A percentile compares a stretch with the other conserved stretches of the same genome.
Evolutionary conservation across 345 rosid genomes (phyloP).

Genomic region (Corymbia maculata): DNA sequence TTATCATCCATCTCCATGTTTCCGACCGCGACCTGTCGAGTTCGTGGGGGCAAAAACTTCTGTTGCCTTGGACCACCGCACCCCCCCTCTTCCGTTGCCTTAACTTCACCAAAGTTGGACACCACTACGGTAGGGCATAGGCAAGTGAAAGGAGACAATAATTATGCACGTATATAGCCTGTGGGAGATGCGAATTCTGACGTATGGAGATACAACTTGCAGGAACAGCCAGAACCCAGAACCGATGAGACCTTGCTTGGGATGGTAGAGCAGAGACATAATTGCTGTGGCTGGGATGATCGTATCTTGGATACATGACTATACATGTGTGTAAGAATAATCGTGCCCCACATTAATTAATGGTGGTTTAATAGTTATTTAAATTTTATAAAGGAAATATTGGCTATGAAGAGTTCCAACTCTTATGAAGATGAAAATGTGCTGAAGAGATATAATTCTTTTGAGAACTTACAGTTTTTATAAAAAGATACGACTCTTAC

Average conservation of each 20-base stretch:
- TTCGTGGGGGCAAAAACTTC: not conserved
- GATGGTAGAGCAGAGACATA: not conserved
- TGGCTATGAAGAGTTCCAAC: too few relatives aligned
- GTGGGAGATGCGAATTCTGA: not conserved
- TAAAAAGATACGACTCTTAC: too few relatives aligned
- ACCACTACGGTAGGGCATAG: not conserved
- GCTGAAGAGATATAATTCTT: too few relatives aligned
- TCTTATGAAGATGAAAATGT: too few relatives aligned
- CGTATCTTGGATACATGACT: not conserved
- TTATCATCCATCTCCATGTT: not conserved
- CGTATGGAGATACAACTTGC: not conserved
- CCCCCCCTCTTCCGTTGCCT: not conserved
- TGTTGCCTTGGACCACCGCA: not conserved
- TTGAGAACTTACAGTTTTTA: too few relatives aligned
- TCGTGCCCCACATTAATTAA: too few relatives aligned
- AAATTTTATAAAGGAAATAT: too few relatives aligned
- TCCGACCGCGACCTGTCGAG: not conserved
- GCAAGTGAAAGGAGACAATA: not conserved
- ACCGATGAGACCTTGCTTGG: accelerated
- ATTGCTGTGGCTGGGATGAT: not conserved
- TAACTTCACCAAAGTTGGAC: not conserved
- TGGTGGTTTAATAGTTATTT: too few relatives aligned
- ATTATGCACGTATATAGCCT: not conserved
- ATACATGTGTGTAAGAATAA: too few relatives aligned
- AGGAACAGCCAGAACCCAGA: accelerated